These are phyloP conservation scores for Dendrocalamus latiflorus DNA, from an alignment of 202 grass and related monocot genomes.

Conservation along the genomic window DNA sequence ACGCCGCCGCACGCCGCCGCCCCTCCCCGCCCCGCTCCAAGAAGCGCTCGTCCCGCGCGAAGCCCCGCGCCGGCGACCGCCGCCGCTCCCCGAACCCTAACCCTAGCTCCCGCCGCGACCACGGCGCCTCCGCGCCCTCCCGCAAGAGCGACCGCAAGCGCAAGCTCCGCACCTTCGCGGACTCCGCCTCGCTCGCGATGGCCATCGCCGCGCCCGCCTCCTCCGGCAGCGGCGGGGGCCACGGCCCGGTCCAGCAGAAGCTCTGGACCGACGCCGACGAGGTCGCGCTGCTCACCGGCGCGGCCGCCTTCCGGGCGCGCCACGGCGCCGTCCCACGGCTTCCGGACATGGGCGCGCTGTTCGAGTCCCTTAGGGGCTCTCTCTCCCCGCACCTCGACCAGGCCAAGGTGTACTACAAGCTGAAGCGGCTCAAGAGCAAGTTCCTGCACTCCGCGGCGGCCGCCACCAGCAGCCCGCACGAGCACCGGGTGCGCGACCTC, in stretches of 20 bases:
- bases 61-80: slow-evolving; percentile 13
- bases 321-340: slow-evolving; percentile 45
- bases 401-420: slow-evolving; percentile 80
- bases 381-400: slow-evolving; percentile 48
- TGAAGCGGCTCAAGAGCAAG: slow-evolving; percentile 90
- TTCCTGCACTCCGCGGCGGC: slow-evolving; percentile 30
- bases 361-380: slow-evolving; percentile 40
- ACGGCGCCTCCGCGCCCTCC: slow-evolving; percentile 5
- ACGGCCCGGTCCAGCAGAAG: slow-evolving; percentile 33
- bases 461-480: slow-evolving; percentile 32
- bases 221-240: background rate
- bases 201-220: background rate
- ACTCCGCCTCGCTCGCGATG: slow-evolving; percentile 27
- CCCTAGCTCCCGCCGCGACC: slow-evolving; percentile 24
- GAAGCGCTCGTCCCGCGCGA: slow-evolving; percentile 44
- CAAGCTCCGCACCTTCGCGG: slow-evolving; percentile 42
- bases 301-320: slow-evolving; percentile 40
- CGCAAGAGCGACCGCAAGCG: slow-evolving; percentile 64
- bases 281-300: slow-evolving; percentile 49
- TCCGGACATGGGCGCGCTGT: slow-evolving; percentile 48
- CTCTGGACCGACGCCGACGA: slow-evolving; percentile 69
- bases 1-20: slow-evolving; percentile 1
- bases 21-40: slow-evolving; percentile 25
- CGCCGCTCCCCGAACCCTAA: slow-evolving; percentile 43
- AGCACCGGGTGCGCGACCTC: slow-evolving; percentile 42